phyloP scores from a whole-genome alignment of 139 green algal genomes.

The Picochlorum costavermella region DNA sequence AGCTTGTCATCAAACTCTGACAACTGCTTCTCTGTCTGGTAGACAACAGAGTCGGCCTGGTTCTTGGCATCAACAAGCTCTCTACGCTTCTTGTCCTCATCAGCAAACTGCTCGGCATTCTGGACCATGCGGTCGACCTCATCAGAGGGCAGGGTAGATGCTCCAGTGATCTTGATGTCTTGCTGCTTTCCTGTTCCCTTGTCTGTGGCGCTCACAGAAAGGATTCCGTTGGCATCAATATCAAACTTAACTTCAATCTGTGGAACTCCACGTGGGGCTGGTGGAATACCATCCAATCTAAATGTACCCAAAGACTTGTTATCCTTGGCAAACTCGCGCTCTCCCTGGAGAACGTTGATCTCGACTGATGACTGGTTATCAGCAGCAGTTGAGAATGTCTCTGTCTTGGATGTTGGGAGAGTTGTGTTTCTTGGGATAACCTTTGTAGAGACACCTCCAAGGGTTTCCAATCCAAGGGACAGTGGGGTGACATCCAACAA shows the following conservation, averaged over 20 bases:
- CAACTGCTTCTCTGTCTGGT: constrained; percentile 97
- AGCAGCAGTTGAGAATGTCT: constrained; percentile 94
- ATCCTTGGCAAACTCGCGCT: constrained; percentile 82
- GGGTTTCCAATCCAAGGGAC: constrained; percentile 92
- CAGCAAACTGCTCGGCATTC: constrained; percentile 85
- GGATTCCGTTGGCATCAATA: constrained; percentile 98
- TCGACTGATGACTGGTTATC: constrained; percentile 93
- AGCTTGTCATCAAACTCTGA: constrained; percentile 96
- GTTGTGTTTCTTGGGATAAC: constrained; percentile 98
- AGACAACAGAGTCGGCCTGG: constrained; percentile 80
- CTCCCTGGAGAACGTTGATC: constrained; percentile 94
- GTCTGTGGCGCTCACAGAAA: constrained; percentile 86
- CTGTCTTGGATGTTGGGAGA: constrained; percentile 89
- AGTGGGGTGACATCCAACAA: constrained; percentile 96
- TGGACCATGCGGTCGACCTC: constrained; percentile 95
- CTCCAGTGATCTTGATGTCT: constrained; percentile 97
- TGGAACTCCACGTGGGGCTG: constrained; percentile 86
- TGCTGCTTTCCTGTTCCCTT: constrained; percentile 94
- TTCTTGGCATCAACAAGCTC: constrained; percentile 95
- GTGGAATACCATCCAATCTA: constrained; percentile 92
- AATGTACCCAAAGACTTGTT: constrained; percentile 95
- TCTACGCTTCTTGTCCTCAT: constrained; percentile 86
- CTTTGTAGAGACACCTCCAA: constrained; percentile 95
- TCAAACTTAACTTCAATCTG: constrained; percentile 98
- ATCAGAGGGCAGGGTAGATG: constrained; percentile 62